phyloP scores from a whole-genome alignment of 768 basidiomycete species.

The Suillus alpinus region DNA sequence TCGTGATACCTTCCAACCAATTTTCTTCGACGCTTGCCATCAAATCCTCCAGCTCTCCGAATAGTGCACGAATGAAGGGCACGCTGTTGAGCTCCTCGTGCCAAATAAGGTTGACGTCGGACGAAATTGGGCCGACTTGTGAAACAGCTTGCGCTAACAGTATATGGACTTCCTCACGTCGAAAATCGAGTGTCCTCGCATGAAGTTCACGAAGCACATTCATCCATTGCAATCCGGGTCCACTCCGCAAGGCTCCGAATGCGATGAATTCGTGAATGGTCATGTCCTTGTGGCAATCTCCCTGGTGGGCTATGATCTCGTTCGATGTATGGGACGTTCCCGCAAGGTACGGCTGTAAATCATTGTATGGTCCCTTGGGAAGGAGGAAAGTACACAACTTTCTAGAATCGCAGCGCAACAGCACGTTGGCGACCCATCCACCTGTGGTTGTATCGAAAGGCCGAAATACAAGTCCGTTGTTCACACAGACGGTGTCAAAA shows the following conservation, averaged over 20 bases:
- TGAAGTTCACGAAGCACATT: conserved; percentile 50
- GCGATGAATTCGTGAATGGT: conserved; percentile 44
- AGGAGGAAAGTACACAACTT: conserved; percentile 33
- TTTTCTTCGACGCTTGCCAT: conserved; percentile 36
- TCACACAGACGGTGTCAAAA: conserved; percentile 22
- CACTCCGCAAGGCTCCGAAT: conserved; percentile 45
- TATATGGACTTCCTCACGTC: conserved; percentile 36
- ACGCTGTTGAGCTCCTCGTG: conserved; percentile 35
- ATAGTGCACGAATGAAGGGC: conserved; percentile 35
- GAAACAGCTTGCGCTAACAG: conserved; percentile 43
- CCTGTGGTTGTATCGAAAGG: conserved; percentile 27
- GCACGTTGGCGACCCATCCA: conserved; percentile 16
- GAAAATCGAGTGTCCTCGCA: conserved; percentile 37
- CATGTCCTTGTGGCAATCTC: conserved; percentile 37
- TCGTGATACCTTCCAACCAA: conserved; percentile 36
- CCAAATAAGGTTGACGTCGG: conserved; percentile 28
- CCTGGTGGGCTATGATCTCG: conserved; percentile 40
- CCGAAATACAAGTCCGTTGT: conserved; percentile 31
- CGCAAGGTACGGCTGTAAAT: conserved; percentile 36
- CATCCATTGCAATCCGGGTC: conserved; percentile 45
- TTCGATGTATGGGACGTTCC: conserved; percentile 41
- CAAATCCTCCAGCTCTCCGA: conserved; percentile 35
- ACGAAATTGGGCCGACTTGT: conserved; percentile 37
- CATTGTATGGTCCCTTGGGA: conserved; percentile 29
- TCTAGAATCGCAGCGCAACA: neutral